Base-by-base conservation (phyloP, 2,329 filamentous ascomycete species). In the Fusarium annulatum region DNA sequence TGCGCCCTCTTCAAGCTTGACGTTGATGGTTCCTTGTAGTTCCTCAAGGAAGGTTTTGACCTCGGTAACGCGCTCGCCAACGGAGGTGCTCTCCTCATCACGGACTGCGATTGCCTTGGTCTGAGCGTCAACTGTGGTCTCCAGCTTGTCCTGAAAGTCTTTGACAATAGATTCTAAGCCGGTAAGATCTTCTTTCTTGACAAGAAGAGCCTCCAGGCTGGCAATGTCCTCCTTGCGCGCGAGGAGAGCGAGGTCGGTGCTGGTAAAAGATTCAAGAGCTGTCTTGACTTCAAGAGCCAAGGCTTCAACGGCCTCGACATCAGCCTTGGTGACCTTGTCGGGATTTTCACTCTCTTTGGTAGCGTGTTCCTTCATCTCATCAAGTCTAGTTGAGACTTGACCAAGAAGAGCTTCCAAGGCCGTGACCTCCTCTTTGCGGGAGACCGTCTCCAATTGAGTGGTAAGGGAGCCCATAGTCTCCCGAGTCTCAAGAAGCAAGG, bases 241-340 rank as follows among this genome's bases (percentile, higher is more conserved):
- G 7, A 97, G 83, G 2, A 88, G 86, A 4, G 92, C 91, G 10
- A 93, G 85, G 77, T 96, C 92, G 2, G 92, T 90, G 61, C 92
- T 87, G 39, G 67, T 87, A 77, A 96, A 88, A 61, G 93, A 90
- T 49, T 95, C 92, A 14, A 98, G 86, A 34, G 92, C 90, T 9
- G 88, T 86, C 83, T 97, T 97, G 81, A 97, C 91, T 72, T 97
- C 95, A n/a, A 93, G 89, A 38, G 95, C 93, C 46, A 96, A 88
- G 2, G 94, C 88, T 72, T 94, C 93, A 12, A 98, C 89, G 4
- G 93, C 89, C 72, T 96, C 93, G 8, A 97, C 86, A 75, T 98
- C 94, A 0, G 91, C 89, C 84, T 97, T 97, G 56, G 91, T 93
- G 30, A 96, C 88, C 75, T 89, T 91, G 42, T 93, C 91, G 0